phyloP scores from a whole-genome alignment of 805 yeast species.

The Saturnispora ahearnii region DNA sequence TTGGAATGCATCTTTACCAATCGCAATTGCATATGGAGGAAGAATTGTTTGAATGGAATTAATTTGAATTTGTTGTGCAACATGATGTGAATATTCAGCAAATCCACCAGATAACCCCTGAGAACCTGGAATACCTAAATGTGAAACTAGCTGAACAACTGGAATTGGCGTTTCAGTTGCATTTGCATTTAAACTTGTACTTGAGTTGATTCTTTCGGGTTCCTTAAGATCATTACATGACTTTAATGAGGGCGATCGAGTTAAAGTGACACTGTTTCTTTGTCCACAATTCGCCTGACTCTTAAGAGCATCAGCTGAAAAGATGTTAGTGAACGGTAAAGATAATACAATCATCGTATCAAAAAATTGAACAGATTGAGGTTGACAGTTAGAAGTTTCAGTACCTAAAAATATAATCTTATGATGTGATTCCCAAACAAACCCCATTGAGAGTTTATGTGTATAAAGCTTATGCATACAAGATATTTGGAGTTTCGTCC shows the following conservation, averaged over 20 bases:
- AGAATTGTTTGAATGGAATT: constrained; percentile 61
- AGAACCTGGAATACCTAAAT: not conserved
- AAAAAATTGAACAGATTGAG: constrained; percentile 41
- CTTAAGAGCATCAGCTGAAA: constrained; percentile 14
- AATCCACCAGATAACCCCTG: constrained; percentile 30
- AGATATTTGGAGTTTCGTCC: constrained; percentile 54
- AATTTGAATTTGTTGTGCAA: constrained; percentile 61
- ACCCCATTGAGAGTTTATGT: constrained; percentile 59
- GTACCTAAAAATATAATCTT: constrained; percentile 53
- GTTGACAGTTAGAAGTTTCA: constrained; percentile 28
- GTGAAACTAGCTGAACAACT: not conserved
- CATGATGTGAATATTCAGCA: constrained; percentile 64
- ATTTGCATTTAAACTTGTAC: not conserved
- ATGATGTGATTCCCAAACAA: constrained; percentile 73
- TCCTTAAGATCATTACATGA: not conserved
- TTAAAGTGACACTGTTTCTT: not conserved
- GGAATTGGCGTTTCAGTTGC: not conserved
- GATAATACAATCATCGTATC: constrained; percentile 40
- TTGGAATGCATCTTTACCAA: constrained; percentile 68
- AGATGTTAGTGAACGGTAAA: constrained; percentile 44
- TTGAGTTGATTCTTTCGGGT: not conserved
- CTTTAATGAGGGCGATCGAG: not conserved
- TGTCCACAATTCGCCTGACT: not conserved
- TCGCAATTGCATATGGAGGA: constrained; percentile 68
- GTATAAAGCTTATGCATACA: constrained; percentile 44